Conservation (phyloP, 768 basidiomycete genomes). For the Suillus sp. region DNA sequence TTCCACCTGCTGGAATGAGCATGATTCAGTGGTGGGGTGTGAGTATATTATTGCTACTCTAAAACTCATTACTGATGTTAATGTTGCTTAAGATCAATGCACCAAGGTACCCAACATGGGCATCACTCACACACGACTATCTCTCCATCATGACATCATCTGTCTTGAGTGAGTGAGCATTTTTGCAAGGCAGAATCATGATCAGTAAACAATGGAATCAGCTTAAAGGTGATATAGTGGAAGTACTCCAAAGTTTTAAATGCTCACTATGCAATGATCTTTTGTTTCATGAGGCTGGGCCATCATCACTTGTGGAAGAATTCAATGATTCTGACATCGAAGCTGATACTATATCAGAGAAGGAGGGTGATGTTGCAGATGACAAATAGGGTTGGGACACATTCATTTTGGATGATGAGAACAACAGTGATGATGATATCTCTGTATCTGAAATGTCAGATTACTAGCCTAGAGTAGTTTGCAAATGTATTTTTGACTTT, state of each 20-base stretch:
- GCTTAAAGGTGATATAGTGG: background rate
- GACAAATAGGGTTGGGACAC: background rate
- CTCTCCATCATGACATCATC: background rate
- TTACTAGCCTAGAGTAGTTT: background rate
- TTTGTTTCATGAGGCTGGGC: background rate
- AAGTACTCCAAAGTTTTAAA: background rate
- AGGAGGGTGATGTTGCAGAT: background rate
- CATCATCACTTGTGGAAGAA: background rate
- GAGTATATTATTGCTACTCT: slow-evolving; percentile 2
- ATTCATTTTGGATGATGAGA: background rate
- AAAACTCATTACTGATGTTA: background rate
- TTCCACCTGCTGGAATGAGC: background rate
- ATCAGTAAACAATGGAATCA: background rate
- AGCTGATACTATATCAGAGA: background rate
- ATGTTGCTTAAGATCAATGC: background rate
- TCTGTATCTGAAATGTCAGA: slow-evolving; percentile 1
- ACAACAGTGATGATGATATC: background rate
- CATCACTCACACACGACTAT: background rate
- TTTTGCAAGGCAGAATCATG: background rate
- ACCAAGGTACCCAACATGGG: background rate
- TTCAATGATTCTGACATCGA: background rate
- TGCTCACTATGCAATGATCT: background rate
- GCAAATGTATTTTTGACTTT: background rate
- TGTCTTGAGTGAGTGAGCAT: background rate
- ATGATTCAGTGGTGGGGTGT: background rate